A percentile compares a stretch with the other conserved stretches of the same genome.
phyloP scores from a whole-genome alignment of 805 yeast species.

The Yarrowia alimentaria region DNA sequence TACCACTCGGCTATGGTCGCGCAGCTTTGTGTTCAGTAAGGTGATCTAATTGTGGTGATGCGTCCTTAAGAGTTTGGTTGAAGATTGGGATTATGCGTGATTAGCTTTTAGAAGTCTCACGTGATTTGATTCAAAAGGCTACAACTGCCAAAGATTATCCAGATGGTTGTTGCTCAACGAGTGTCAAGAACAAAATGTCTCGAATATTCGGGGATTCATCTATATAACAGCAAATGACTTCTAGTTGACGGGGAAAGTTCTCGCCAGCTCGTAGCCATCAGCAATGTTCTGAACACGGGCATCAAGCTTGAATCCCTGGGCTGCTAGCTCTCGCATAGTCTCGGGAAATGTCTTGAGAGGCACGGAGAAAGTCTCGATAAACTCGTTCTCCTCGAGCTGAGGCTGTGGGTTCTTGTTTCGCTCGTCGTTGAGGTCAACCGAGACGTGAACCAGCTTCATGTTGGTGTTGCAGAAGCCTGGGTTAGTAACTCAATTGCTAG shows the following conservation, averaged over 20 bases:
- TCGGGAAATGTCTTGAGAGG: constrained; percentile 60
- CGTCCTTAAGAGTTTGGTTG: too few species aligned
- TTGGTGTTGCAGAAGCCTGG: constrained; percentile 92
- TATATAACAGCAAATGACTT: too few species aligned
- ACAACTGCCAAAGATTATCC: too few species aligned
- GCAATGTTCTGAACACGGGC: constrained; percentile 87
- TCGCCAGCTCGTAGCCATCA: constrained; percentile 67
- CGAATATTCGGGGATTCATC: too few species aligned
- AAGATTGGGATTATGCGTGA: constrained; percentile 27
- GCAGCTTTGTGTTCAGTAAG: too few species aligned
- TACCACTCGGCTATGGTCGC: too few species aligned
- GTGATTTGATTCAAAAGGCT: too few species aligned
- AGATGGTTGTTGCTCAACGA: too few species aligned
- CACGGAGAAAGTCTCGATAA: constrained; percentile 76
- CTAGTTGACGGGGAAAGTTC: constrained; percentile 30
- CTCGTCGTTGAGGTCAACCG: constrained; percentile 65
- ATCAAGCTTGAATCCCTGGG: constrained; percentile 75
- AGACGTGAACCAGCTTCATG: constrained; percentile 71
- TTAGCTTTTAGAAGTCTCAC: constrained; percentile 2
- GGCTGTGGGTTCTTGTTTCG: constrained; percentile 70
- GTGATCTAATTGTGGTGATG: too few species aligned
- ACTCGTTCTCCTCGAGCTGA: constrained; percentile 84
- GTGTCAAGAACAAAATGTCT: too few species aligned
- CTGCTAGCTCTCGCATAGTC: constrained; percentile 50
- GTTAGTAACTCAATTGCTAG: too few species aligned